These are phyloP conservation scores for Knufia fluminis DNA, from an alignment of 2,329 filamentous ascomycete species.

Conservation along the genomic window DNA sequence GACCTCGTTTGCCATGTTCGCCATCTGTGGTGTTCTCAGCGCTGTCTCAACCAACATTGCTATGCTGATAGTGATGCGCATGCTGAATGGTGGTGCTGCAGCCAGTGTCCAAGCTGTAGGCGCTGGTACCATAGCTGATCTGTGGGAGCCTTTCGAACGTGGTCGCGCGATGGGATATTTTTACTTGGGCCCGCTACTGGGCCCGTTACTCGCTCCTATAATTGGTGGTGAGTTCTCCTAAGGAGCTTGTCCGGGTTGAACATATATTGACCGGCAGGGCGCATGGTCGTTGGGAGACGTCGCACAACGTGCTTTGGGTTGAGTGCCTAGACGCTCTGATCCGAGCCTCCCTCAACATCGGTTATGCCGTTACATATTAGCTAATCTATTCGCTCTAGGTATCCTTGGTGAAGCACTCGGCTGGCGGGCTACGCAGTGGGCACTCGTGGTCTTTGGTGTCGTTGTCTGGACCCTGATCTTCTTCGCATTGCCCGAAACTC, in stretches of 20 bases:
- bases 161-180: slow-evolving; percentile 76
- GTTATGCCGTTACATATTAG: no score
- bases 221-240: slow-evolving; percentile 70
- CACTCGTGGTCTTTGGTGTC: slow-evolving; percentile 59
- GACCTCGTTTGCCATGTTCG: slow-evolving; percentile 61
- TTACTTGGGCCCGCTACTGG: slow-evolving; percentile 68
- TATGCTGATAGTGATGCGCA: slow-evolving; percentile 69
- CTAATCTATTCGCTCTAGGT: no score
- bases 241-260: no score
- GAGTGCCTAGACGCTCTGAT: no score
- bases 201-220: slow-evolving; percentile 66
- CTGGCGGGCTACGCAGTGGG: slow-evolving; percentile 73
- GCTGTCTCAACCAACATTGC: slow-evolving; percentile 60
- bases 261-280: no score
- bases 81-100: slow-evolving; percentile 65
- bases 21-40: slow-evolving; percentile 60
- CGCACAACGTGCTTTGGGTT: no score
- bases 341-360: no score
- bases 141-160: slow-evolving; percentile 65
- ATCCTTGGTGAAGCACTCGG: slow-evolving; percentile 57
- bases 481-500: slow-evolving; percentile 38
- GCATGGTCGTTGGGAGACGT: no score
- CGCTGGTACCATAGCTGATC: slow-evolving; percentile 71
- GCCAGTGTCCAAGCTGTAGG: slow-evolving; percentile 76
- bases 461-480: slow-evolving; percentile 33